phyloP scores from a whole-genome alignment of 371 early-diverging fungal species.

The Mortierella sp. region DNA sequence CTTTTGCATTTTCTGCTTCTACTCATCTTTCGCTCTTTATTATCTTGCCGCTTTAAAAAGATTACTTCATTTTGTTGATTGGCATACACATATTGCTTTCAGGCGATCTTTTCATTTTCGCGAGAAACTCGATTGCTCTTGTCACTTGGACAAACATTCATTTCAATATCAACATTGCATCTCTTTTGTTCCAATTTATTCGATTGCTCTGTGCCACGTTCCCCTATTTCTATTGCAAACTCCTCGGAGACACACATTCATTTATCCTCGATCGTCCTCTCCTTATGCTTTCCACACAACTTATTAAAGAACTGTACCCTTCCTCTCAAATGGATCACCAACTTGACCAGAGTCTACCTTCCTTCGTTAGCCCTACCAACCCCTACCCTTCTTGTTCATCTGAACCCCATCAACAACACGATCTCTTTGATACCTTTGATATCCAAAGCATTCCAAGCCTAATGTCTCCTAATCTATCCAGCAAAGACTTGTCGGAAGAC shows the following conservation, averaged over 20 bases:
- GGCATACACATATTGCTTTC: too few relatives aligned
- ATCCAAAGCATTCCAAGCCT: slow-evolving; percentile 12
- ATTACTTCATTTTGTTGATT: too few relatives aligned
- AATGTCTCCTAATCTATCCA: slow-evolving; percentile 18
- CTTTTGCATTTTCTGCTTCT: not conserved
- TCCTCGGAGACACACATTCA: slow-evolving; percentile 2
- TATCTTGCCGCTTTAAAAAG: too few relatives aligned
- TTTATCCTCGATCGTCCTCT: not conserved
- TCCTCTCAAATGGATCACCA: not conserved
- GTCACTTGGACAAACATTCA: not conserved
- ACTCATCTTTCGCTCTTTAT: too few relatives aligned
- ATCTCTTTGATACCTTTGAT: slow-evolving; percentile 9
- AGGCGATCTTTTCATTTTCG: too few relatives aligned
- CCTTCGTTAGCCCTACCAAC: not conserved
- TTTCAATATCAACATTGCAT: not conserved
- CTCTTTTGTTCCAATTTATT: not conserved
- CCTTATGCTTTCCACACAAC: slow-evolving; percentile 9
- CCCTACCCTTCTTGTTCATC: not conserved
- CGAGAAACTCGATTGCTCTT: not conserved
- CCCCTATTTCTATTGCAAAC: not conserved
- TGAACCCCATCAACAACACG: not conserved
- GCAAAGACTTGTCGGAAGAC: slow-evolving; percentile 21
- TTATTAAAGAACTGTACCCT: not conserved
- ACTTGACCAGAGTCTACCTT: not conserved
- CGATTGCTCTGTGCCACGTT: slow-evolving; percentile 2